phyloP scores from a whole-genome alignment of 2,329 filamentous ascomycete species.

The Penicillium sp. region DNA sequence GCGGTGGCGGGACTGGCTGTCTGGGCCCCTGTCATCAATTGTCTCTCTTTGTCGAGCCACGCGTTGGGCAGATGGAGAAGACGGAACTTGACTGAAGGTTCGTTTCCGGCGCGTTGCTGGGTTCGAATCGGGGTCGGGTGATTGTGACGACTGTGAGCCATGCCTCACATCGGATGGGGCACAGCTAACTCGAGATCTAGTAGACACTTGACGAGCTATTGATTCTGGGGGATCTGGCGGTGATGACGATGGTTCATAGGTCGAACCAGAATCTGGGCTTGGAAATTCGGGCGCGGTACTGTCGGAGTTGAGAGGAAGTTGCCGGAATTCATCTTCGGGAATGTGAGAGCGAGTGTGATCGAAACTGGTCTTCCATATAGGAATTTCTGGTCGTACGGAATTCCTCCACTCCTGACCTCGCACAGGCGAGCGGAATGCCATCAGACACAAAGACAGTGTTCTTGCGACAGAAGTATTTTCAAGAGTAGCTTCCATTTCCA shows the following conservation, averaged over 20 bases:
- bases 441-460: constrained; percentile 20
- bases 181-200: not conserved
- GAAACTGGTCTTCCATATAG: constrained; percentile 18
- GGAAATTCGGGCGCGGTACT: constrained; percentile 13
- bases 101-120: not conserved
- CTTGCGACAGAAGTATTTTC: constrained; percentile 14
- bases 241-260: constrained; percentile 17
- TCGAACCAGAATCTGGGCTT: constrained; percentile 13
- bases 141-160: not conserved
- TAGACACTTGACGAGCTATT: not conserved
- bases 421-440: constrained; percentile 14
- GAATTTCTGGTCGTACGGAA: constrained; percentile 9
- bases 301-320: constrained; percentile 14
- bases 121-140: not conserved
- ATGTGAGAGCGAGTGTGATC: constrained; percentile 16
- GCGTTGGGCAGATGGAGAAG: not conserved
- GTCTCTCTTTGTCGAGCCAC: not conserved
- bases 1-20: constrained; percentile 9
- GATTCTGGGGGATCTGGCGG: constrained; percentile 4
- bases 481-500: not conserved
- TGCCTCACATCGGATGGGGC: not conserved
- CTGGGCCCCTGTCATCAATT: not conserved
- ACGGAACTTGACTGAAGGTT: not conserved
- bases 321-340: constrained; percentile 14
- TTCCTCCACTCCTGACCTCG: constrained; percentile 22